These are phyloP conservation scores for Pyrenochaeta sp. DNA, from an alignment of 2,329 filamentous ascomycete genomes.

Conservation along the genomic window DNA sequence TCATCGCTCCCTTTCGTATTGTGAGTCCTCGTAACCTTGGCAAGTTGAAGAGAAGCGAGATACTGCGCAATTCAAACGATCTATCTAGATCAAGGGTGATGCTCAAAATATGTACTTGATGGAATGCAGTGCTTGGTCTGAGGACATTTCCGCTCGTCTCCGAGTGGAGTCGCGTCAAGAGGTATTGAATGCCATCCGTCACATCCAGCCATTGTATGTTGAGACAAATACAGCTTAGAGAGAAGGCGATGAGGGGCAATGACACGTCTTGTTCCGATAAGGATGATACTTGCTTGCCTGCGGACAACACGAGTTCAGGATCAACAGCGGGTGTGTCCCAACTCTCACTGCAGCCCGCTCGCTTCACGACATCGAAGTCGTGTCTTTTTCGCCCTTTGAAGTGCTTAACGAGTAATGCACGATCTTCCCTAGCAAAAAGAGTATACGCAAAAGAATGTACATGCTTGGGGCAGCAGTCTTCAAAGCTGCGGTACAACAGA, in stretches of 20 bases:
- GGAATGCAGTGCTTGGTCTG: background rate
- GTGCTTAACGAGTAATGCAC: background rate
- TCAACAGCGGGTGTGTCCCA: too few species aligned
- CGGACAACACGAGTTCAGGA: too few species aligned
- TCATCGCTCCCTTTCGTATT: background rate
- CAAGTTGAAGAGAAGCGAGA: background rate
- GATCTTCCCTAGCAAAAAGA: background rate
- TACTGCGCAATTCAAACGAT: background rate
- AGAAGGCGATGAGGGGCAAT: background rate
- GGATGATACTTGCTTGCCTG: too few species aligned
- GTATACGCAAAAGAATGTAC: background rate
- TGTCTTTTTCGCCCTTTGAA: too few species aligned
- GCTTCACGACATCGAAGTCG: too few species aligned
- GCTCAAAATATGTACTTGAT: background rate
- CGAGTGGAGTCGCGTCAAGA: background rate
- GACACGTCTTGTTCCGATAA: too few species aligned
- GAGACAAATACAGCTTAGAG: background rate
- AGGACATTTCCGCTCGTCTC: background rate
- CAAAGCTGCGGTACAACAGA: slow-evolving; percentile 2
- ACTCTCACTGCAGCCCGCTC: too few species aligned
- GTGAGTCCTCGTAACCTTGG: background rate
- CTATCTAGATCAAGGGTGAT: background rate
- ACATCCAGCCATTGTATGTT: slow-evolving; percentile 1
- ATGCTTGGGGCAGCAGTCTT: background rate
- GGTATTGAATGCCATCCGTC: background rate